Conservation (phyloP, 176 grass and related monocot genomes). For the Carex littledalei region DNA sequence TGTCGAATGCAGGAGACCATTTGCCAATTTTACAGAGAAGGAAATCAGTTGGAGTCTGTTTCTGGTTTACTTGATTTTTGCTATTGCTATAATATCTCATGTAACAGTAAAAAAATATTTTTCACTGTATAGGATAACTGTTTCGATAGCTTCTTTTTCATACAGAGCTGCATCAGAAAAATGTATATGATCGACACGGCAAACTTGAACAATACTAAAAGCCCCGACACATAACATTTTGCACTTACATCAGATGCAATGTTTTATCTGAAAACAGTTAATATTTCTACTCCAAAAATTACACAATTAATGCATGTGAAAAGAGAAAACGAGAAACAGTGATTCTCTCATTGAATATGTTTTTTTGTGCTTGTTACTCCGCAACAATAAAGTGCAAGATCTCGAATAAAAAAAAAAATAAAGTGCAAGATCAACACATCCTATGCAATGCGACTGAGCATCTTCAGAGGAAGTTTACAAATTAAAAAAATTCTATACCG, state of each 20-base stretch:
- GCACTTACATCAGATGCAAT: background rate
- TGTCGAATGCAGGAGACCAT: too few species aligned
- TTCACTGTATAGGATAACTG: too few species aligned
- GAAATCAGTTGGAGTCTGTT: too few species aligned
- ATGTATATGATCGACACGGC: too few species aligned
- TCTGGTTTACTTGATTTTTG: too few species aligned
- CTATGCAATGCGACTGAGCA: background rate
- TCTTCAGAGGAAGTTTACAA: background rate
- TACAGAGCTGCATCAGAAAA: too few species aligned
- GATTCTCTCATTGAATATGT: background rate
- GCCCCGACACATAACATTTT: background rate
- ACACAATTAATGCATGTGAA: background rate
- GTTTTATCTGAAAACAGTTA: background rate
- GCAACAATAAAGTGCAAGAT: background rate
- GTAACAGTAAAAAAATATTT: too few species aligned
- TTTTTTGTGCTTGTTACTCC: background rate
- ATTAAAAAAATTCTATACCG: background rate
- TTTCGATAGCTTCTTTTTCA: too few species aligned
- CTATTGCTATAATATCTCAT: too few species aligned
- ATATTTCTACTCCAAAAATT: too few species aligned
- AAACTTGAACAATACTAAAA: too few species aligned
- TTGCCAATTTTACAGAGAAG: too few species aligned
- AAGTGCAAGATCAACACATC: background rate
- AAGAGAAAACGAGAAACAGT: background rate
- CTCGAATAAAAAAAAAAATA: background rate